A percentile compares a stretch with the other conserved stretches of the same genome.
Conservation (phyloP, 2,329 filamentous ascomycete species). For the Mycosphaerella sp. region DNA sequence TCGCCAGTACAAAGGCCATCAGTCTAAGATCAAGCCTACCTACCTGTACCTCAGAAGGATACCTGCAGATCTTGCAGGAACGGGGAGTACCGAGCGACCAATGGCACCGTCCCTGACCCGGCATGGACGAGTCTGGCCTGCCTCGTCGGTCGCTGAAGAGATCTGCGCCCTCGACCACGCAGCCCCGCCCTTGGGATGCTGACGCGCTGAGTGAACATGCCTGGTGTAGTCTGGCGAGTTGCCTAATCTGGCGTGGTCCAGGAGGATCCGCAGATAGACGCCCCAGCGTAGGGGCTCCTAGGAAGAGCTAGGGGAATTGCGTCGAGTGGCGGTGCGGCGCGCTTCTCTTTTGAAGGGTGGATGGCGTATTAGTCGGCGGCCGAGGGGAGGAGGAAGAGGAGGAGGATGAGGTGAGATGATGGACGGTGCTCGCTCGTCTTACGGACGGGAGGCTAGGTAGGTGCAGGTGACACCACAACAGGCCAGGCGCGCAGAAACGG, state of each 20-base stretch:
- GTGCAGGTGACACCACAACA: too few species aligned
- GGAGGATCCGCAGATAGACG: neutral
- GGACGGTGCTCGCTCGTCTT: too few species aligned
- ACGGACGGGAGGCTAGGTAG: too few species aligned
- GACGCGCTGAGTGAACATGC: too few species aligned
- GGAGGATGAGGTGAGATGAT: conserved; percentile 2
- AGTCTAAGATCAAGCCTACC: neutral
- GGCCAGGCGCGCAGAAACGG: too few species aligned
- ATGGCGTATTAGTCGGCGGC: neutral
- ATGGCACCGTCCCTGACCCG: neutral
- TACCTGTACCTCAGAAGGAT: neutral
- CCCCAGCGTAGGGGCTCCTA: neutral
- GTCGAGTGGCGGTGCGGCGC: neutral
- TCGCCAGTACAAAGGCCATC: neutral
- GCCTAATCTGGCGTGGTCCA: too few species aligned
- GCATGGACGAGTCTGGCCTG: neutral
- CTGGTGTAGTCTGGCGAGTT: too few species aligned
- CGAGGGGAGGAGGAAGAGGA: conserved; percentile 2
- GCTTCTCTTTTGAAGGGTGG: neutral
- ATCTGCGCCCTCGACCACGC: too few species aligned
- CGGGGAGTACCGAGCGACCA: neutral
- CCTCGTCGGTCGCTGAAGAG: too few species aligned
- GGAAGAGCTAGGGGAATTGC: neutral
- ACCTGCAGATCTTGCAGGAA: neutral
- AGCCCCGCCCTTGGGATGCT: too few species aligned